These are phyloP conservation scores for Aspergillus ostianus DNA, from an alignment of 495 filamentous ascomycete genomes.

Conservation along the genomic window DNA sequence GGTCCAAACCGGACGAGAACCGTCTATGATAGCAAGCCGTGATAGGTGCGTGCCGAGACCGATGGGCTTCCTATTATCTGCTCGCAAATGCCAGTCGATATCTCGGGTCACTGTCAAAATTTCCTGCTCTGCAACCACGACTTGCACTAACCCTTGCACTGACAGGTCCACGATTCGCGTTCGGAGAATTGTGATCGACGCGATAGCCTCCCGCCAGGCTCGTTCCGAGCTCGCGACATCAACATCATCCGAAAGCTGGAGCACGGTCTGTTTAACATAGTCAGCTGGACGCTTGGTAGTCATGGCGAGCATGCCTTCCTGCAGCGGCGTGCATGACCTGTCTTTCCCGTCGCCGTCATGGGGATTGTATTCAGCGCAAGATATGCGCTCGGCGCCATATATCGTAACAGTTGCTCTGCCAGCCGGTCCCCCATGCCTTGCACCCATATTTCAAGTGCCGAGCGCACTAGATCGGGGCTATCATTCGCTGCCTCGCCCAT, in stretches of 20 bases:
- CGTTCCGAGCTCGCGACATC: constrained; percentile 41
- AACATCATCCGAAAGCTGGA: constrained; percentile 26
- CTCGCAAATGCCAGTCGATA: no score
- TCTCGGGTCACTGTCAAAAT: no score
- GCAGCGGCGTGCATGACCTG: constrained; percentile 46
- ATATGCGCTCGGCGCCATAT: constrained; percentile 41
- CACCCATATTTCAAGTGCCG: no score
- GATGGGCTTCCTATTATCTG: no score
- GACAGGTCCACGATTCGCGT: constrained; percentile 40
- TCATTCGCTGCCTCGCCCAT: background rate
- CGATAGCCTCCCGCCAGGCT: constrained; percentile 42
- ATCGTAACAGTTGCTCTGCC: constrained; percentile 15
- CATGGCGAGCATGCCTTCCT: constrained; percentile 51
- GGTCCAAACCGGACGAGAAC: no score
- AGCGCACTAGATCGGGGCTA: background rate
- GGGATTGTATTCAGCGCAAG: constrained; percentile 31
- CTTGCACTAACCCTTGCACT: constrained; percentile 46
- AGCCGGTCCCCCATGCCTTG: constrained; percentile 9
- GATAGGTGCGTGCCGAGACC: no score
- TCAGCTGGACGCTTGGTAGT: constrained; percentile 20
- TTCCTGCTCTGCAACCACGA: no score
- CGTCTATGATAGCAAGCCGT: no score
- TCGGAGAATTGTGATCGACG: constrained; percentile 27
- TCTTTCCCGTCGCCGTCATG: constrained; percentile 32
- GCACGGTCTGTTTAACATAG: constrained; percentile 35